Evolutionary conservation across 1,139 yeast genomes (phyloP), one percentile per base, ranked within the genome.

Genomic region (Geotrichum carabidarum): DNA sequence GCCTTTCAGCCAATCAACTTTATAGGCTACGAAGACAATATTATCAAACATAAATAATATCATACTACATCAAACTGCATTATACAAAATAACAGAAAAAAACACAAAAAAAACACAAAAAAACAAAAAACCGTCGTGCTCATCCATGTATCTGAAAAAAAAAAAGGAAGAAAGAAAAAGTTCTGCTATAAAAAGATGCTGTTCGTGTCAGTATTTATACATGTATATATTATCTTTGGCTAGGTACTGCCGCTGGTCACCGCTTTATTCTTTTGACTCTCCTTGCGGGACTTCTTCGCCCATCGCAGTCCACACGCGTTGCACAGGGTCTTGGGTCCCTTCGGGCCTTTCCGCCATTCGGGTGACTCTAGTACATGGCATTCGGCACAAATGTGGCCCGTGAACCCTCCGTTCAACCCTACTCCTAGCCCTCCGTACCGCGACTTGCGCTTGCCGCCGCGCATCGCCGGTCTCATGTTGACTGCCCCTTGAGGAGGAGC

Each of bases 321-420:
- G 68, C 86, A 81, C 58, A 81, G 71, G 0, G 85, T 81, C 60
- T 83, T 74, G 14, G 82, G 82, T 0, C 86, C 86, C 55, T 77
- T 76, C 4, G 86, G 86, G 1, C 86, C 86, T 59, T 82, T 73
- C 59, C 86, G 73, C 86, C 86, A 81, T 62, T 81, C 86, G 4
- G 86, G 86, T 4, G 84, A 79, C 62, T 81, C 83, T 3, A 81
- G 78, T 30, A 82, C 80, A n/a, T 84, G 85, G 65, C 87, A 82
- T 58, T 74, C 76, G 14, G 64, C 55, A 57, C 73, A 70, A n/a
- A 56, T 46, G 17, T 56, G 54, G 15, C 52, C 56, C 12, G 36
- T 9, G 40, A 17, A 31, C 22, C 46, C 46, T 32, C 51, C 37
- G 5, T 27, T 18, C 32, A 32, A 17, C 2, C 40, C 40, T 31